Evolutionary conservation across 2,329 filamentous ascomycete genomes (phyloP).

Genomic region (Pseudogymnoascus sp.): DNA sequence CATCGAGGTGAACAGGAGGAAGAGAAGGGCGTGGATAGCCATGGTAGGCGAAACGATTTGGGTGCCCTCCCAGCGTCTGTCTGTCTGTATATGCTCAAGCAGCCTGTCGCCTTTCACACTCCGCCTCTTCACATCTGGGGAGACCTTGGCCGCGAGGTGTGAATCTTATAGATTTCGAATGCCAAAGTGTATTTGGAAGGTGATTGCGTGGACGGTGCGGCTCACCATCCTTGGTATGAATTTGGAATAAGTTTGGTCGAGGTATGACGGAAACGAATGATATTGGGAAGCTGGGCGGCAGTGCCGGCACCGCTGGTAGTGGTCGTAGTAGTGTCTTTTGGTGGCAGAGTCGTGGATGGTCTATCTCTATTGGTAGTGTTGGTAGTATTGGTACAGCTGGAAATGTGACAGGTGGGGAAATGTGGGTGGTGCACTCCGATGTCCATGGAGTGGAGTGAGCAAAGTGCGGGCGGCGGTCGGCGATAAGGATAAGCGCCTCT

Average conservation of each 20-base stretch:
- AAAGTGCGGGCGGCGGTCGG: conserved; percentile 1
- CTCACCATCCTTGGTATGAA: neutral
- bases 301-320: neutral
- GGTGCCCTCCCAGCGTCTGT: neutral
- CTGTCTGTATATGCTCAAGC: neutral
- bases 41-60: neutral
- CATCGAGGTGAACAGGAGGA: neutral
- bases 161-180: neutral
- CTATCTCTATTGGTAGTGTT: neutral
- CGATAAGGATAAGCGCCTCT: conserved; percentile 5
- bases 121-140: conserved; percentile 2
- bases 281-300: neutral
- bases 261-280: neutral
- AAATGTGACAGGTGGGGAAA: conserved; percentile 6
- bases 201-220: neutral
- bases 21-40: conserved; percentile 1
- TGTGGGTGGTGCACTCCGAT: neutral
- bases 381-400: neutral
- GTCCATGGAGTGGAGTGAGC: neutral
- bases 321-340: neutral
- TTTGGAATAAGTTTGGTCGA: conserved; percentile 4
- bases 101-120: neutral
- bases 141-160: neutral
- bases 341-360: neutral
- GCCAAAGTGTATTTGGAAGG: neutral